phyloP scores from a whole-genome alignment of 345 rosid genomes.

The Eutrema japonicum region DNA sequence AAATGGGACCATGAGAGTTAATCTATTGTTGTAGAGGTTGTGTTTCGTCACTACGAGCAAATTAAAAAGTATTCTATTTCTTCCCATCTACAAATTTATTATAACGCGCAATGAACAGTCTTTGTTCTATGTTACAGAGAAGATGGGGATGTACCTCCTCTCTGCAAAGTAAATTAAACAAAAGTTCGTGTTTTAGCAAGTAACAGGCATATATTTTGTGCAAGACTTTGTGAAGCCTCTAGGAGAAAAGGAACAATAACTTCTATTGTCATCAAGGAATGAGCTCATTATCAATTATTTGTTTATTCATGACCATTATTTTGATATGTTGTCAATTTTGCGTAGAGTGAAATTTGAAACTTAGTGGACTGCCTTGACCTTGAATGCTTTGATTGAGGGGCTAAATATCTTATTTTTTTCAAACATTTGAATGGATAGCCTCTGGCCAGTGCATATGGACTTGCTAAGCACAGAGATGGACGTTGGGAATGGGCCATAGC shows the following conservation, averaged over 20 bases:
- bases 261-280: slow-evolving; percentile 1
- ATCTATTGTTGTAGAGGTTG: slow-evolving; percentile 14
- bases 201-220: slow-evolving; percentile 1
- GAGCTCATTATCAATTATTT: slow-evolving; percentile 13
- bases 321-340: slow-evolving; percentile 14
- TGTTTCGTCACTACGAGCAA: slow-evolving; percentile 3
- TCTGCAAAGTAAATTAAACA: slow-evolving; percentile 11
- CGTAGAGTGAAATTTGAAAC: slow-evolving; percentile 22
- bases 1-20: slow-evolving; percentile 13
- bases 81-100: background rate
- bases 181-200: slow-evolving; percentile 17
- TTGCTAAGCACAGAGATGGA: slow-evolving; percentile 96
- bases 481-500: slow-evolving; percentile 99
- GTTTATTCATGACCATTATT: slow-evolving; percentile 6
- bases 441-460: slow-evolving; percentile 92
- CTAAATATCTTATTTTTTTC: background rate
- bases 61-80: slow-evolving; percentile 1
- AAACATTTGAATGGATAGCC: slow-evolving; percentile 56
- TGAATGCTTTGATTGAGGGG: slow-evolving; percentile 14
- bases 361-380: slow-evolving; percentile 29
- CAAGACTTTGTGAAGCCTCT: slow-evolving; percentile 18
- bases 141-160: slow-evolving; percentile 21
- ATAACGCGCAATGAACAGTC: background rate
- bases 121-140: slow-evolving; percentile 15
- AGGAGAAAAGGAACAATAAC: slow-evolving; percentile 14